These are phyloP conservation scores for Syzygium jambos DNA, from an alignment of 345 rosid species.

Conservation along the genomic window DNA sequence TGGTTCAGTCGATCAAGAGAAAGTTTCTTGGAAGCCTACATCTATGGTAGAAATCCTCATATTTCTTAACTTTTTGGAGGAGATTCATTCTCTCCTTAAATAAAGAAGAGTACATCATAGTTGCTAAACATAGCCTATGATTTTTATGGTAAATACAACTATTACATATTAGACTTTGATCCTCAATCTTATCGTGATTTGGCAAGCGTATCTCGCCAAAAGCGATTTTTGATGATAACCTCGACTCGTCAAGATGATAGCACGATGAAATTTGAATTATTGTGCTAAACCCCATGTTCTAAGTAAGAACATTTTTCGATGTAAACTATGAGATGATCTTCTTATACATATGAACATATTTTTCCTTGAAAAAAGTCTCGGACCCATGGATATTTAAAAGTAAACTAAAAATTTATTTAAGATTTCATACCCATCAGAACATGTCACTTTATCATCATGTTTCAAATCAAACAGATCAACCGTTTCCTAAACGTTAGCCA, in stretches of 20 bases:
- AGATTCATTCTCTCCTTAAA: no score
- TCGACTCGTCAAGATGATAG: neutral
- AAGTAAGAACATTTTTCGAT: neutral
- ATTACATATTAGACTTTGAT: no score
- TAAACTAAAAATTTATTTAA: neutral
- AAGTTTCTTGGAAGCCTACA: no score
- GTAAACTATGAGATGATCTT: neutral
- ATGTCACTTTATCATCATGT: neutral
- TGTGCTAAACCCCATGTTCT: neutral
- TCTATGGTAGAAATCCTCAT: no score
- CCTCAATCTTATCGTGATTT: no score
- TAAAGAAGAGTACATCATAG: no score
- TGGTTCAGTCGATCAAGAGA: no score
- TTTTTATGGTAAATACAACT: no score
- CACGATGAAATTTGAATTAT: neutral
- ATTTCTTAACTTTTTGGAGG: no score
- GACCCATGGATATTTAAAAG: neutral
- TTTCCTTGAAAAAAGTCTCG: neutral
- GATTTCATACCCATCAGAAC: neutral
- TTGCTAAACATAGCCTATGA: no score
- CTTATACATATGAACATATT: neutral
- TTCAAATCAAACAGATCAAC: neutral
- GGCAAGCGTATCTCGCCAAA: no score
- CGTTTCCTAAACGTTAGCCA: neutral
- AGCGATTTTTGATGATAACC: neutral